These are phyloP conservation scores for Maudiozyma barnettii DNA, from an alignment of 805 yeast genomes.

Conservation along the genomic window DNA sequence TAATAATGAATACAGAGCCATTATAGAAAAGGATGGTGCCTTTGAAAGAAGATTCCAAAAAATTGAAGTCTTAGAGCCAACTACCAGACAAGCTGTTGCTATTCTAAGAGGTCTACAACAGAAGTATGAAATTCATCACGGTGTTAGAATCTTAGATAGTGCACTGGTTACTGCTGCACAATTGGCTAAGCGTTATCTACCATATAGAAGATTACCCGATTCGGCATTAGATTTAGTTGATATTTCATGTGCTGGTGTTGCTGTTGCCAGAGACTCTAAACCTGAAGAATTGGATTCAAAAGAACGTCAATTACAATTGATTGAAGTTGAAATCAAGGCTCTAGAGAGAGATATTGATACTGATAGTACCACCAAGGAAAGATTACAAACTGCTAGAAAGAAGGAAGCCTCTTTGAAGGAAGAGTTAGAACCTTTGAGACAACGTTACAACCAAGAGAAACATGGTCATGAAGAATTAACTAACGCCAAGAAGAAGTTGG, in stretches of 20 bases:
- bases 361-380: conserved; percentile 70
- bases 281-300: conserved; percentile 93
- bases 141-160: conserved; percentile 89
- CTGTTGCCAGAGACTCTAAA: conserved; percentile 95
- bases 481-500: conserved; percentile 78
- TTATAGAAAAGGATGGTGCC: conserved; percentile 94
- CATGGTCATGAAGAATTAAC: conserved; percentile 88
- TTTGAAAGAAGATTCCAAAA: conserved; percentile 97
- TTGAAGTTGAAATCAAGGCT: conserved; percentile 94
- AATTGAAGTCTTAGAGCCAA: conserved; percentile 91
- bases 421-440: conserved; percentile 73
- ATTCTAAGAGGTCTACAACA: conserved; percentile 93
- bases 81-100: conserved; percentile 87
- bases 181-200: conserved; percentile 85
- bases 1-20: conserved; percentile 83
- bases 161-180: conserved; percentile 93
- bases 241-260: conserved; percentile 94
- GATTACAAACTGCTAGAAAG: conserved; percentile 69
- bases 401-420: conserved; percentile 79
- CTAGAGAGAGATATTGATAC: conserved; percentile 92
- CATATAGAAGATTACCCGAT: conserved; percentile 93
- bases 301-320: conserved; percentile 83
- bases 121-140: conserved; percentile 93
- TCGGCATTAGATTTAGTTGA: conserved; percentile 95
- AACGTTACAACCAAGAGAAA: conserved; percentile 76